These are phyloP conservation scores for Coleophoma crateriformis DNA, from an alignment of 2,329 filamentous ascomycete genomes.

Conservation along the genomic window DNA sequence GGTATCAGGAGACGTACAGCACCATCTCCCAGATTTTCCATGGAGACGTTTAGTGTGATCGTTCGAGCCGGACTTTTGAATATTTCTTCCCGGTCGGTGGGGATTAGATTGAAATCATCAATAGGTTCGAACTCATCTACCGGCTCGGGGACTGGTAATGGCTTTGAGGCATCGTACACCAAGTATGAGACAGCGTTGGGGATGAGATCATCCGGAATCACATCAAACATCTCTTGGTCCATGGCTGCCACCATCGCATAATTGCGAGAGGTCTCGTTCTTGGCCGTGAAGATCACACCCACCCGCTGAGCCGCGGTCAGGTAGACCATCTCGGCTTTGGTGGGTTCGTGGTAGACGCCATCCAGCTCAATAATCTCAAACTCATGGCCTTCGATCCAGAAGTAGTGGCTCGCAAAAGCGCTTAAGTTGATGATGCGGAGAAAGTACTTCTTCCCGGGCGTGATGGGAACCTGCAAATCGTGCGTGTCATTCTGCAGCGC, in stretches of 20 bases:
- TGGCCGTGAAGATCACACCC: slow-evolving; percentile 37
- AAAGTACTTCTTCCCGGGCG: slow-evolving; percentile 12
- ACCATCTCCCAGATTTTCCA: too few relatives aligned
- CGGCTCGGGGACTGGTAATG: slow-evolving; percentile 41
- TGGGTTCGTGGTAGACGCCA: slow-evolving; percentile 32
- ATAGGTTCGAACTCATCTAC: slow-evolving; percentile 58
- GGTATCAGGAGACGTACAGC: too few relatives aligned
- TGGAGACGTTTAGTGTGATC: too few relatives aligned
- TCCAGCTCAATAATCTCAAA: slow-evolving; percentile 44
- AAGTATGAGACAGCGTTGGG: slow-evolving; percentile 59
- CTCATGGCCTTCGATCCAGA: slow-evolving; percentile 12
- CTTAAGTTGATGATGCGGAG: slow-evolving; percentile 13
- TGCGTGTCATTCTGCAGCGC: slow-evolving; percentile 5
- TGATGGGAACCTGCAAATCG: slow-evolving; percentile 12
- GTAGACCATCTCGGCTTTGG: slow-evolving; percentile 34
- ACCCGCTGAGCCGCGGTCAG: slow-evolving; percentile 41
- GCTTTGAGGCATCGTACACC: slow-evolving; percentile 43
- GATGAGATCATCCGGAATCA: slow-evolving; percentile 58
- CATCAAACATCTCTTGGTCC: slow-evolving; percentile 49
- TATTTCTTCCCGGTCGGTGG: slow-evolving; percentile 56
- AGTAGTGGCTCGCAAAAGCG: slow-evolving; percentile 9
- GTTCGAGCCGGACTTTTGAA: slow-evolving; percentile 29
- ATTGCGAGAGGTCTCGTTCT: slow-evolving; percentile 28
- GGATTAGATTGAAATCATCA: slow-evolving; percentile 66
- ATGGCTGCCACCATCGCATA: slow-evolving; percentile 24